A percentile compares a stretch with the other conserved stretches of the same genome.
phyloP scores from a whole-genome alignment of 176 grass and related monocot genomes.

The Microstegium vimineum region DNA sequence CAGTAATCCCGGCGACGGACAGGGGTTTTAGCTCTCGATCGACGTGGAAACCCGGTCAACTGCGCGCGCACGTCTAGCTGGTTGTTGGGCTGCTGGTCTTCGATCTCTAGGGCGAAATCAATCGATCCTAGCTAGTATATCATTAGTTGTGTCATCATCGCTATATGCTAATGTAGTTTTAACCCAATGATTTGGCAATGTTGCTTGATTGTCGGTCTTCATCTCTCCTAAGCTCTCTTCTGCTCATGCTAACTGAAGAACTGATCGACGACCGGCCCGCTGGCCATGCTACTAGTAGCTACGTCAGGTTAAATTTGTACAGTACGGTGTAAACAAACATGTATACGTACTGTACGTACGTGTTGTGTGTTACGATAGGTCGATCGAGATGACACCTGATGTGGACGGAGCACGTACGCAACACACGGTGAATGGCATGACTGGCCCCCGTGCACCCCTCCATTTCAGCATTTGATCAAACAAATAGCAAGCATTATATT shows the following conservation, averaged over 20 bases:
- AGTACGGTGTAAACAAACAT: no score
- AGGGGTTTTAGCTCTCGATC: slow-evolving; percentile 49
- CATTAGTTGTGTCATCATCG: neutral
- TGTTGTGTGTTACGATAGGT: neutral
- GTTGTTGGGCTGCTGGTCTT: neutral
- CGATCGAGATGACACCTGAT: neutral
- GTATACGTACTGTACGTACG: no score
- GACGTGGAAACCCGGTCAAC: no score
- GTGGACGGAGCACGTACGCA: neutral
- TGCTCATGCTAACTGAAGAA: neutral
- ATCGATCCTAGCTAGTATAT: neutral
- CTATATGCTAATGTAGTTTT: neutral
- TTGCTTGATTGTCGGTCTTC: no score
- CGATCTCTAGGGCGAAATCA: neutral
- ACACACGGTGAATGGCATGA: neutral
- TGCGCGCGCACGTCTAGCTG: no score
- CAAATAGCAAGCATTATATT: no score
- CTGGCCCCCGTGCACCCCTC: neutral
- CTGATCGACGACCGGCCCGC: no score
- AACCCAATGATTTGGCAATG: slow-evolving; percentile 18
- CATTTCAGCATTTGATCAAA: neutral
- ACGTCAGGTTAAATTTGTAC: no score
- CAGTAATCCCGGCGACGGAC: slow-evolving; percentile 59
- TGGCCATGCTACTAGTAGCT: no score
- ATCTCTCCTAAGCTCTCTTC: neutral